phyloP scores from a whole-genome alignment of 2,329 filamentous ascomycete species.

The Coleophoma crateriformis region DNA sequence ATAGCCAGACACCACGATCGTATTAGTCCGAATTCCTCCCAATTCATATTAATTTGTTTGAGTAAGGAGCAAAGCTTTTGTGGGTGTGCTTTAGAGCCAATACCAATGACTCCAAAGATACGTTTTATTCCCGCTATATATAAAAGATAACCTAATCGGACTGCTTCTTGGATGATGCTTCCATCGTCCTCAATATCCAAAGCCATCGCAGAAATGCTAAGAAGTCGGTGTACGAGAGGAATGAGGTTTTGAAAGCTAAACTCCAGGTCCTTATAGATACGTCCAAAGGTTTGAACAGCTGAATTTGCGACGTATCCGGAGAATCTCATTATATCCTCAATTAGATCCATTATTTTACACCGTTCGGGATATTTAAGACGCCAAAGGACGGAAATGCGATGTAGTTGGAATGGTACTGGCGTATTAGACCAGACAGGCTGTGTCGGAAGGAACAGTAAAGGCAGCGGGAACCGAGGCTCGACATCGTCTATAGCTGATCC shows the following conservation, averaged over 20 bases:
- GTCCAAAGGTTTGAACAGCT: not conserved
- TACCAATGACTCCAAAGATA: conserved; percentile 7
- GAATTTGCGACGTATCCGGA: conserved; percentile 1
- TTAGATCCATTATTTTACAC: not conserved
- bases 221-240: conserved; percentile 3
- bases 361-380: not conserved
- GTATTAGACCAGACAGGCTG: not conserved
- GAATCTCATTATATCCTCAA: conserved; percentile 2
- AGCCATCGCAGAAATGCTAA: not conserved
- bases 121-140: conserved; percentile 8
- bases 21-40: conserved; percentile 4
- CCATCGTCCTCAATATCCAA: not conserved
- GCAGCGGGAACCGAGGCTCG: not conserved
- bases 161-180: conserved; percentile 1
- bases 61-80: conserved; percentile 5
- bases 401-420: not conserved
- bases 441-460: not conserved
- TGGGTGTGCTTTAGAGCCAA: conserved; percentile 2
- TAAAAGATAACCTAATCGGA: conserved; percentile 5
- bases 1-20: conserved; percentile 10
- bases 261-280: conserved; percentile 2
- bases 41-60: not conserved
- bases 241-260: conserved; percentile 2
- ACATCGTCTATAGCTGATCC: conserved; percentile 3
- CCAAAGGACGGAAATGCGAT: not conserved